These are phyloP conservation scores for Cinnamomum chago DNA, from an alignment of 164 flowering plant species.

Conservation along the genomic window DNA sequence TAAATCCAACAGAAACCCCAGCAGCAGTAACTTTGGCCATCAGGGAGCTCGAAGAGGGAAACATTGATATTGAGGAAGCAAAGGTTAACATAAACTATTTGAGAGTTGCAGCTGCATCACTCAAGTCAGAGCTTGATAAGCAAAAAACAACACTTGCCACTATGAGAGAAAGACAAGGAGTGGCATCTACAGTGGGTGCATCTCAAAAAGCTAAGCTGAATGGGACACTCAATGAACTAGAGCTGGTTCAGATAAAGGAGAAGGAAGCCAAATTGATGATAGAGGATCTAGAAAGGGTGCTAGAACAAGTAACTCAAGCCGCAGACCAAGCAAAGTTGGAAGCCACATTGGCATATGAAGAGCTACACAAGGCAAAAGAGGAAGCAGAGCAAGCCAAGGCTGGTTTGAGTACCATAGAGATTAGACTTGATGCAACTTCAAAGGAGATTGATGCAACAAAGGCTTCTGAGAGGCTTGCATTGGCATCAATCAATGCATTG, in stretches of 20 bases:
- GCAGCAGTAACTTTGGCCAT: conserved; percentile 51
- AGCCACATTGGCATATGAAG: conserved; percentile 58
- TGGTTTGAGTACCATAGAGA: conserved; percentile 55
- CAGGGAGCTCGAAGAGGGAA: conserved; percentile 79
- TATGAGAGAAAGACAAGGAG: conserved; percentile 77
- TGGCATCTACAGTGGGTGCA: conserved; percentile 67
- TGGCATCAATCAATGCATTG: conserved; percentile 78
- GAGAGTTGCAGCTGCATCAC: conserved; percentile 63
- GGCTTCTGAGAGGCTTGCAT: conserved; percentile 79
- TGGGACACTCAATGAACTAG: conserved; percentile 48
- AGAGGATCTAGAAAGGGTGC: conserved; percentile 63
- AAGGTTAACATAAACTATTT: conserved; percentile 52
- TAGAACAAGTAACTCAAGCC: conserved; percentile 65
- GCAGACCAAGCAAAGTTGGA: conserved; percentile 64
- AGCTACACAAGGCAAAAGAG: conserved; percentile 59
- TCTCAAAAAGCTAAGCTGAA: conserved; percentile 79
- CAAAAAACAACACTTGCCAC: conserved; percentile 58
- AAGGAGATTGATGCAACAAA: conserved; percentile 88
- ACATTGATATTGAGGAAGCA: conserved; percentile 61
- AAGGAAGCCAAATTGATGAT: conserved; percentile 68
- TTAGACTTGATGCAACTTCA: conserved; percentile 60
- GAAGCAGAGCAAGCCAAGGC: conserved; percentile 80
- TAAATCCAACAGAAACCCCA: conserved; percentile 34
- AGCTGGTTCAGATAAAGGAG: conserved; percentile 54
- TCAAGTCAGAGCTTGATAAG: conserved; percentile 58